A percentile compares a stretch with the other conserved stretches of the same genome.
phyloP scores from a whole-genome alignment of 1,284 basidiomycete species.

The Marasmius sp. region DNA sequence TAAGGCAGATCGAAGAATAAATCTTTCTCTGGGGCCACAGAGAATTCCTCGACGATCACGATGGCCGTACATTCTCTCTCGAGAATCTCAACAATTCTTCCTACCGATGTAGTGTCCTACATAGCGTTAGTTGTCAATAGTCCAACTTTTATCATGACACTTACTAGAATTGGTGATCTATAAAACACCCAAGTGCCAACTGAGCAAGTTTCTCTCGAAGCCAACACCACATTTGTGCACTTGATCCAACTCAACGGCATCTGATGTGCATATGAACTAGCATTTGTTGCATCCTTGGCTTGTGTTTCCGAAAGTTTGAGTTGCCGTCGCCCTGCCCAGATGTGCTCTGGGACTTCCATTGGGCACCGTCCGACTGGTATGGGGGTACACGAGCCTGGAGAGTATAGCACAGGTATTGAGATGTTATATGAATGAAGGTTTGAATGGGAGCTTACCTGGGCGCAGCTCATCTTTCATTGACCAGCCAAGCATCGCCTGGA shows the following conservation, averaged over 20 bases:
- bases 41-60: conserved; percentile 11
- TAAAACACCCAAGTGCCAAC: conserved; percentile 11
- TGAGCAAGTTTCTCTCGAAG: conserved; percentile 5
- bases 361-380: no score
- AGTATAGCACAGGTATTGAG: neutral
- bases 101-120: neutral
- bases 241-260: neutral
- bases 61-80: neutral
- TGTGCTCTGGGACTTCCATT: no score
- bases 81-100: conserved; percentile 10
- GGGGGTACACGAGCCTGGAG: no score
- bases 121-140: neutral
- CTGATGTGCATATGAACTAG: neutral
- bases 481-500: conserved; percentile 11
- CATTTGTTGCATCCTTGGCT: no score
- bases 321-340: no score
- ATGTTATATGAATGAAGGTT: neutral
- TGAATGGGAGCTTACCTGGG: neutral
- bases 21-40: neutral
- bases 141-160: neutral
- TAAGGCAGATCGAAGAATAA: conserved; percentile 9
- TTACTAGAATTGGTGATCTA: neutral
- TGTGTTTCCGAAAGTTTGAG: no score
- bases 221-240: neutral
- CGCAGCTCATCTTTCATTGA: neutral